Conservation (phyloP, 2,329 filamentous ascomycete species). For the Akanthomyces lecanii region DNA sequence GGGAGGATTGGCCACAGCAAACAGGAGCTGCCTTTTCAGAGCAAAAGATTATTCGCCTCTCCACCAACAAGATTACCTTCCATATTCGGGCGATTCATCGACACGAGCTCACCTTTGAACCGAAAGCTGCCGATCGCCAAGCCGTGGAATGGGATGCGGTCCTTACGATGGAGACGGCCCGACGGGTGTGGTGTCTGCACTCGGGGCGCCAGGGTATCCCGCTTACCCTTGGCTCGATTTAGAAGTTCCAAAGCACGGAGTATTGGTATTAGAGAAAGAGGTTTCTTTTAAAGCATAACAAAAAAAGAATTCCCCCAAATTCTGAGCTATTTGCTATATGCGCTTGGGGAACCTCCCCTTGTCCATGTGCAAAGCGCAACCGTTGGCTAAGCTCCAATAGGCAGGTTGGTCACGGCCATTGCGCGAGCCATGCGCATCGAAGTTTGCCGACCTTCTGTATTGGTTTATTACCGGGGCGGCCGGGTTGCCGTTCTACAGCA, state of each 20-base stretch:
- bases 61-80: background rate
- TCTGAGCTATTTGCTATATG: background rate
- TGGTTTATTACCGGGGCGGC: background rate
- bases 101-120: background rate
- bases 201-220: too few species aligned
- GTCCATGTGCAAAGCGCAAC: background rate
- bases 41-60: background rate
- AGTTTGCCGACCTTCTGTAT: background rate
- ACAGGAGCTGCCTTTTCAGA: background rate
- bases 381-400: slow-evolving; percentile 6
- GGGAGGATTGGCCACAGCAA: background rate
- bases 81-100: background rate
- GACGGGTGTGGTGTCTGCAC: too few species aligned
- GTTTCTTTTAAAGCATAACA: too few species aligned
- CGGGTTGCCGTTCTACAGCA: background rate
- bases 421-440: background rate
- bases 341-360: background rate
- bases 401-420: background rate
- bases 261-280: background rate
- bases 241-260: background rate
- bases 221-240: background rate
- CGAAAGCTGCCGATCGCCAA: too few species aligned
- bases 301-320: too few species aligned
- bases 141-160: too few species aligned
- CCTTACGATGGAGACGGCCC: too few species aligned